Base-by-base conservation (phyloP, 345 rosid genomes). In the Orychophragmus violaceus region DNA sequence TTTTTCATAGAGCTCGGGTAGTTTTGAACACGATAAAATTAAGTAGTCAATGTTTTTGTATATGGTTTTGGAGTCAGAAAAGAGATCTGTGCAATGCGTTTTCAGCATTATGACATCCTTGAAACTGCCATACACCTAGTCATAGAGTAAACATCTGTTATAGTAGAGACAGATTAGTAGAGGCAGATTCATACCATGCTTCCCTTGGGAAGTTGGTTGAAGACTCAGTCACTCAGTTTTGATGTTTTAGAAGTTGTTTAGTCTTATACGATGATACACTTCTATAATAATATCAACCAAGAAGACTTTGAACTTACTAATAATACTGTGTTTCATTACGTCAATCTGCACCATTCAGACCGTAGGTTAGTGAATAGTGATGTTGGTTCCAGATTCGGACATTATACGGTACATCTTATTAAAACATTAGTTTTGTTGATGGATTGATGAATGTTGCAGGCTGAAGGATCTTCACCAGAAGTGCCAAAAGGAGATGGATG, bases 401-500 rank as follows among this genome's bases (percentile, higher is more conserved):
- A 35, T 14, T 19, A 6, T 37, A 10, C 11, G n/a, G 5, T 8
- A 14, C 6, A 5, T 27, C 12, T 23, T 22, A 12, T 25, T 53
- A 13, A 62, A 42, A 6, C 30, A 11, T 36, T 36, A 52, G 7
- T 13, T 8, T n/a, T 13, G 19, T 64, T 28, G 13, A 37, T 39
- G 42, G 30, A 25, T 28, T 29, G 46, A 70, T 54, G n/a, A 6
- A 42, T 44, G 1, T 27, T 82, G 80, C 83, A 95, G 99, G 81
- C 75, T 95, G 71, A 91, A 82, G 70, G 97, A 91, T 83, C 90
- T 95, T 74, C 96, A 91, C 74, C 90, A 89, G 58, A 85, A 68
- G 60, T 91, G 99, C 85, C 88, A 89, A 21, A 86, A 79, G 51
- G 90, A 87, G 68, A 91, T 91, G 99, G 99, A 95, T 69, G 88